Evolutionary conservation across 768 basidiomycete species (phyloP).

Genomic region (Panus rudis): DNA sequence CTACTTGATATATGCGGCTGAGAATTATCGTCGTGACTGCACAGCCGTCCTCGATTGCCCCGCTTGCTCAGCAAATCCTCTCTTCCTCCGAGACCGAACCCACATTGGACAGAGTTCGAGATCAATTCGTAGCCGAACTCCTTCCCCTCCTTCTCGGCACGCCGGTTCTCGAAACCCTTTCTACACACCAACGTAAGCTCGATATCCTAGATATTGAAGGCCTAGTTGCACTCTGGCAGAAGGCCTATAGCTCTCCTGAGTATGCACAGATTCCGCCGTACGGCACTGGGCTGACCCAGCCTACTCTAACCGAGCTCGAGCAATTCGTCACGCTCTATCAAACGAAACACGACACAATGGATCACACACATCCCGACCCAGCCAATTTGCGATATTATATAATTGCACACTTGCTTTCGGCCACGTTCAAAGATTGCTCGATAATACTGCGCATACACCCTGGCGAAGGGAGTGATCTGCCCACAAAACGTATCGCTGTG

Average conservation of each 20-base stretch:
- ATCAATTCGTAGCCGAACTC: constrained; percentile 45
- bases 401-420: constrained; percentile 78
- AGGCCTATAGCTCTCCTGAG: neutral
- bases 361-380: constrained; percentile 20
- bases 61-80: constrained; percentile 16
- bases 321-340: constrained; percentile 52
- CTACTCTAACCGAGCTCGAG: constrained; percentile 58
- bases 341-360: constrained; percentile 31
- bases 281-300: constrained; percentile 33
- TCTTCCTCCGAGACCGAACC: constrained; percentile 5
- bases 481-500: constrained; percentile 45
- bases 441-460: constrained; percentile 39
- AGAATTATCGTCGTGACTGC: no score
- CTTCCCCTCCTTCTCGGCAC: constrained; percentile 41
- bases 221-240: constrained; percentile 32
- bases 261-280: constrained; percentile 7
- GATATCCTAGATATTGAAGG: constrained; percentile 86
- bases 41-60: constrained; percentile 13
- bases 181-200: constrained; percentile 62
- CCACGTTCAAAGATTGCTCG: constrained; percentile 97
- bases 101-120: constrained; percentile 31
- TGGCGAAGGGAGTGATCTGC: constrained; percentile 4
- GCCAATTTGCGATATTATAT: constrained; percentile 53
- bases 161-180: constrained; percentile 47
- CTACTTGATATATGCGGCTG: neutral